A percentile compares a stretch with the other conserved stretches of the same genome.
phyloP scores from a whole-genome alignment of 2,329 filamentous ascomycete species.

The Cladosporium austrohemisphaericum region DNA sequence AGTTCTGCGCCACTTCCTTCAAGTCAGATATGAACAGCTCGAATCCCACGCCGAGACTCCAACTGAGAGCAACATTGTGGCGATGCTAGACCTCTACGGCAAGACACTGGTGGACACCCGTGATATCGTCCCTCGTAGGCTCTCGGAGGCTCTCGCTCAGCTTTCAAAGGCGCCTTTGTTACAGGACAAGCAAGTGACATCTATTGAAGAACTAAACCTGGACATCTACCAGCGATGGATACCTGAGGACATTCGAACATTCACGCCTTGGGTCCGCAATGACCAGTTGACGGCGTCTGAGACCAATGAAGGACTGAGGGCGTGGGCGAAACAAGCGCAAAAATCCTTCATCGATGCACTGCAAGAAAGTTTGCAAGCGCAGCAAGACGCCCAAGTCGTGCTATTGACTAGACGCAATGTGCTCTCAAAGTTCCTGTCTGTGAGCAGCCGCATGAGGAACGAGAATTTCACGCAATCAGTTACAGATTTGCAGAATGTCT shows the following conservation, averaged over 20 bases:
- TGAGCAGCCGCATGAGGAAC: conserved; percentile 22
- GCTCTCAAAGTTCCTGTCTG: conserved; percentile 25
- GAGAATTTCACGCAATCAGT: conserved; percentile 20
- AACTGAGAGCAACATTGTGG: conserved; percentile 53
- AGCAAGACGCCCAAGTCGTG: conserved; percentile 22
- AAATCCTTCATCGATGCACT: conserved; percentile 23
- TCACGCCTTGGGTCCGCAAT: conserved; percentile 81
- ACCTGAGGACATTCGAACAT: conserved; percentile 74
- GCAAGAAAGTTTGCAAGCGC: conserved; percentile 18
- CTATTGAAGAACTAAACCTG: conserved; percentile 67
- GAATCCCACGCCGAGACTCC: conserved; percentile 56
- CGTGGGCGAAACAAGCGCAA: conserved; percentile 67
- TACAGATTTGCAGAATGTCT: conserved; percentile 22
- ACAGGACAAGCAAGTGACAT: conserved; percentile 63
- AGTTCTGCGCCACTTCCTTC: conserved; percentile 72
- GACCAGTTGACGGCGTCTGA: conserved; percentile 56
- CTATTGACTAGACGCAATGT: conserved; percentile 26
- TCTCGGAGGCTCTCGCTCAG: conserved; percentile 64
- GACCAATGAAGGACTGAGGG: conserved; percentile 40
- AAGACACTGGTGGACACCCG: conserved; percentile 75
- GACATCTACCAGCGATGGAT: conserved; percentile 79
- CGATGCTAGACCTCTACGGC: conserved; percentile 68
- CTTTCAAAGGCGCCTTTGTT: conserved; percentile 70
- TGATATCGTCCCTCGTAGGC: conserved; percentile 65
- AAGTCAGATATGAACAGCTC: conserved; percentile 67